phyloP scores from a whole-genome alignment of 176 grass and related monocot genomes.

The Thinopyrum elongatum region DNA sequence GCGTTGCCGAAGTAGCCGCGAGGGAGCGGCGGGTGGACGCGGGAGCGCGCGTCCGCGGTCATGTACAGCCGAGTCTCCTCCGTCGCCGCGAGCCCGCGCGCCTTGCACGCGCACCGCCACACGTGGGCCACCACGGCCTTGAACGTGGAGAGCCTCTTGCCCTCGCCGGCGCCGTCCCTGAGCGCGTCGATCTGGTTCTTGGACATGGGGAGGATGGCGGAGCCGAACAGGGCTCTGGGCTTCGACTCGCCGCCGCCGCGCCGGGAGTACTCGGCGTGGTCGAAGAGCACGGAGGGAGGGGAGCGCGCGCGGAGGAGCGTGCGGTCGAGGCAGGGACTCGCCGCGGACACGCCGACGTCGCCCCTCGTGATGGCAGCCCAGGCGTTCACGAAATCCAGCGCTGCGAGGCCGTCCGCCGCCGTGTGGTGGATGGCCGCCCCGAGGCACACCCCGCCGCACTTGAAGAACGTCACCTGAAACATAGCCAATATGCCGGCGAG shows the following conservation, averaged over 20 bases:
- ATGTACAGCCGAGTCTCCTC: constrained; percentile 37
- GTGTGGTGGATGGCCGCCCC: constrained; percentile 52
- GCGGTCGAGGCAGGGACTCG: constrained; percentile 40
- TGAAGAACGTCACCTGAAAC: constrained; percentile 63
- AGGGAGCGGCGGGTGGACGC: constrained; percentile 50
- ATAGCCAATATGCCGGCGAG: constrained; percentile 31
- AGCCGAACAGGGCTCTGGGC: neutral
- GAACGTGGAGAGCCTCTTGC: constrained; percentile 40
- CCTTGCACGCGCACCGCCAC: constrained; percentile 46
- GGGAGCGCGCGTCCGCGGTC: constrained; percentile 44
- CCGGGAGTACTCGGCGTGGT: constrained; percentile 53
- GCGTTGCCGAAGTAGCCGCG: constrained; percentile 51
- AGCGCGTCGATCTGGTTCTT: constrained; percentile 40
- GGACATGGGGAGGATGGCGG: constrained; percentile 41
- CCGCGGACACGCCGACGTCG: neutral
- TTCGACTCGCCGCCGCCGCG: neutral
- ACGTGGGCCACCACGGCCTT: constrained; percentile 37
- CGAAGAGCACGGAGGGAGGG: constrained; percentile 31
- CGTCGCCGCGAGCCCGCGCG: neutral
- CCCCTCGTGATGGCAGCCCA: constrained; percentile 42
- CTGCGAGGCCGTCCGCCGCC: constrained; percentile 38
- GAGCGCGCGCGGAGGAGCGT: constrained; percentile 51
- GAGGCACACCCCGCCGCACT: constrained; percentile 55
- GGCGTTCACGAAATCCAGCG: constrained; percentile 51
- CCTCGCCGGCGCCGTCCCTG: neutral